Base-by-base conservation (phyloP, 805 yeast species). In the Jamesozyma rosinii region DNA sequence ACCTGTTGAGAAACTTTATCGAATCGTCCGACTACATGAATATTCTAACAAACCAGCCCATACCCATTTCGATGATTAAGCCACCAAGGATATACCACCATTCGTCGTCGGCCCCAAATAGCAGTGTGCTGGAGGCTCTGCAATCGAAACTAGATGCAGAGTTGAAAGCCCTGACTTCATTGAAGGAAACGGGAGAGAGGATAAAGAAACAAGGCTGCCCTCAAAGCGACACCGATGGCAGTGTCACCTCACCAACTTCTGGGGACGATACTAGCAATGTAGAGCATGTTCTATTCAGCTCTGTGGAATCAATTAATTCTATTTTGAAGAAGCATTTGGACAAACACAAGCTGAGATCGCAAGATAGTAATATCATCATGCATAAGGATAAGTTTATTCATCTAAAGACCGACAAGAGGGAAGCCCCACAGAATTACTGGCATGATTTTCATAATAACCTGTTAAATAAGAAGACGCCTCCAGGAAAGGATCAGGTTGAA, bases 361-460 rank as follows among this genome's bases (percentile, higher is more conserved):
- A 55, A 43, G 46, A 50, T 11, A 47, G 46, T 37, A 49, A 42
- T 14, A 36, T 53, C 14, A 50, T 51, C 4, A 40, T 43, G 18
- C 51, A 58, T 45, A 44, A 33, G 18, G 42, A 52, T 17, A 50
- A 51, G 35, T 59, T 56, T 43, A 35, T 33, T 15, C 39, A 48
- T 30, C 43, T 55, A 10, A 44, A 44, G 24, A 6, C 15, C 3
- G 47, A 52, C 38, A 36, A 22, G 15, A 44, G 50, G 11, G 54
- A 54, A 38, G 66, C 66, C 1, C 64, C 66, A 9, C 38, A 48
- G 3, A 55, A 56, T 37, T 61, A 61, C 32, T 61, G 66, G 66
- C 45, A 45, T 18, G 48, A 48, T 18, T 26, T 31, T 21, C 50
- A 57, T 36, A 43, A 47, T 13, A 47, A 51, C 9, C 8, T 43